phyloP scores from a whole-genome alignment of 2,329 filamentous ascomycete species.

The Parafenestella ontariensis region DNA sequence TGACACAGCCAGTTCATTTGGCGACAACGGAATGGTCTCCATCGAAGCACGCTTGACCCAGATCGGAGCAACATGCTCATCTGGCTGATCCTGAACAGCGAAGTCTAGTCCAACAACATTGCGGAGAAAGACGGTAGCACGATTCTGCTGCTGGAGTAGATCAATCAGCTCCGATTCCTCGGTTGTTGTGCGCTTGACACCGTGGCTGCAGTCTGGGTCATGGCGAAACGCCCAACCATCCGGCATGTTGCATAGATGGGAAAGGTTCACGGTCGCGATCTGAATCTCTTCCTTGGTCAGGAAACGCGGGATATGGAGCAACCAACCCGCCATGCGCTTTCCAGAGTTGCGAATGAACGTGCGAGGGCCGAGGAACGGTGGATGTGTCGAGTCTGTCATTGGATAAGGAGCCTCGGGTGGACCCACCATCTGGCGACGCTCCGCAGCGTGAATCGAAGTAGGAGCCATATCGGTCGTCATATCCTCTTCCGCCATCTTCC shows the following conservation, averaged over 20 bases:
- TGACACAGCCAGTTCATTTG: no score
- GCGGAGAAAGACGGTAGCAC: not conserved
- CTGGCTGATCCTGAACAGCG: not conserved
- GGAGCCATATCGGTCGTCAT: not conserved
- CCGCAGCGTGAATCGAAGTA: not conserved
- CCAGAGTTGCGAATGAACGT: constrained; percentile 2
- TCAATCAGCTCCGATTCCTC: not conserved
- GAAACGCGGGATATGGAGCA: constrained; percentile 4
- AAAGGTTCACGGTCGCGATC: not conserved
- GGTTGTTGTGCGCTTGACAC: not conserved
- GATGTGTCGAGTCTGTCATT: not conserved
- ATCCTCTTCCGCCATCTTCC: not conserved
- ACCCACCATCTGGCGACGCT: not conserved
- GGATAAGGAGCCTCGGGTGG: not conserved
- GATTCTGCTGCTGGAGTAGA: not conserved
- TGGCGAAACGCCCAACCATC: not conserved
- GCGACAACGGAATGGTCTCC: no score
- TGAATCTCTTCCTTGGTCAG: constrained; percentile 1
- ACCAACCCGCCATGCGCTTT: not conserved
- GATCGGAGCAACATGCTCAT: not conserved
- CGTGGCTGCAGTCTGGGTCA: not conserved
- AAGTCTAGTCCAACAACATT: not conserved
- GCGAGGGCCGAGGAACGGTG: constrained; percentile 3
- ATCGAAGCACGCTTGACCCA: not conserved
- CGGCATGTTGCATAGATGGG: not conserved